Base-by-base conservation (phyloP, 352 stramenopile genomes). In the Pythium dissotocum region DNA sequence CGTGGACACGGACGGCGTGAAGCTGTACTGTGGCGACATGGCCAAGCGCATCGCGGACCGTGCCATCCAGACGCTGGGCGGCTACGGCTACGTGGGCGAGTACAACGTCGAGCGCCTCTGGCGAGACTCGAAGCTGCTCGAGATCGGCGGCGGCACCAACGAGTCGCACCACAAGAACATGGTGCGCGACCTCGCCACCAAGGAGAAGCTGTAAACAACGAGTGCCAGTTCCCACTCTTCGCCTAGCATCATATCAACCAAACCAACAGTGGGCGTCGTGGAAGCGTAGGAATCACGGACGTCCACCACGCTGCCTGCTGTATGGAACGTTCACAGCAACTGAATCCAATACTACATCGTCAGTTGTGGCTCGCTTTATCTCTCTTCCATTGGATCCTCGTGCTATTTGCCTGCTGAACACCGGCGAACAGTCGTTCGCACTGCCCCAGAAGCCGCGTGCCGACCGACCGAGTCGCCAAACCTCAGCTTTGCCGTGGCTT, bases 121-220 rank as follows among this genome's bases (percentile, higher is more conserved):
- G 97, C 88, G 97, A 63, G 98, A 99, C 90, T 93, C 97, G 13
- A 99, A 99, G 79, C 77, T 99, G 58, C 79, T 99, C n/a, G 98
- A 99, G 83, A 99, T 99, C 75, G 98, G 98, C 53, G 98, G 97
- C 58, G 98, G 98, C 58, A 99, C 98, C 26, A 98, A 99, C 70
- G 97, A 99, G 79, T 98, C 94, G 53, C 97, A 99, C 74, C 95
- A 99, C 78, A 99, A 99, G 80, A 99, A 99, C 77, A 99, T 99
- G 94, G 89, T 89, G 65, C 85, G 86, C 52, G 85, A 95, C 71
- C 77, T 95, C 53, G 77, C 78, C 26, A 61, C 58, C 26, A 76
- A 77, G 58, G 56, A 76, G 38, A 64, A 71, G 49, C 62, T 85
- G 42, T 88, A 76, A 80, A 49, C 18, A 24, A 46, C 38, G 13